Conservation (phyloP, 2,329 filamentous ascomycete species). For the Pseudogymnoascus sp. region DNA sequence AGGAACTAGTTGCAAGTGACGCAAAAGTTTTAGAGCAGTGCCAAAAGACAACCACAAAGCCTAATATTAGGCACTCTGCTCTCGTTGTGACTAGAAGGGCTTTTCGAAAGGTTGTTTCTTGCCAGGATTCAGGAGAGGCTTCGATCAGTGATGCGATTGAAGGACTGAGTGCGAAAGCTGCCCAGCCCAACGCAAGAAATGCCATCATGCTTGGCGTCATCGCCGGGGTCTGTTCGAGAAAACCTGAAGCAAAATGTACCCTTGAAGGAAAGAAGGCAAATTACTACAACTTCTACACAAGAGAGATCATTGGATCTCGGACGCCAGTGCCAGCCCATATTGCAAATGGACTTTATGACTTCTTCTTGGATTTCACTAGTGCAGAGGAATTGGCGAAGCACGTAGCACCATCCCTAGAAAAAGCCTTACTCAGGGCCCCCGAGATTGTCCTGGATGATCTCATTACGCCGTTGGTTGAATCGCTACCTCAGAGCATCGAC, state of each 20-base stretch:
- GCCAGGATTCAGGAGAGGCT: conserved; percentile 26
- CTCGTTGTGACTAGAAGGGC: conserved; percentile 72
- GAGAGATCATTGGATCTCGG: conserved; percentile 78
- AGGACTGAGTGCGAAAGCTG: conserved; percentile 60
- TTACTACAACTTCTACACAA: conserved; percentile 74
- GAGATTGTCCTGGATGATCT: conserved; percentile 81
- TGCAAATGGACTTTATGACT: conserved; percentile 66
- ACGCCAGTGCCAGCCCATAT: conserved; percentile 64
- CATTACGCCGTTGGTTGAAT: conserved; percentile 62
- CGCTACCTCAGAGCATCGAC: conserved; percentile 65
- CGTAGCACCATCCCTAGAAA: conserved; percentile 76
- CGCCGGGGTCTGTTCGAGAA: conserved; percentile 74
- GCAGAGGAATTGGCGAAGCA: conserved; percentile 68
- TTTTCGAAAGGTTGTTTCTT: conserved; percentile 65
- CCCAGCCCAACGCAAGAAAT: conserved; percentile 59
- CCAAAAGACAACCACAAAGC: conserved; percentile 55
- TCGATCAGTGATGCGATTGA: conserved; percentile 55
- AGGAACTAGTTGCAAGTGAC: conserved; percentile 59
- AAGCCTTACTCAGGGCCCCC: conserved; percentile 78
- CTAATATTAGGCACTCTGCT: conserved; percentile 63
- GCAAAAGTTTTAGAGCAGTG: conserved; percentile 74
- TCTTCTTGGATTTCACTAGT: conserved; percentile 70
- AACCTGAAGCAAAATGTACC: conserved; percentile 53
- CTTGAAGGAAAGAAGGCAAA: conserved; percentile 61
- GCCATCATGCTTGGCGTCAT: conserved; percentile 75